Evolutionary conservation across 2,329 filamentous ascomycete genomes (phyloP).

Genomic region (Lasiodiplodia sp.): DNA sequence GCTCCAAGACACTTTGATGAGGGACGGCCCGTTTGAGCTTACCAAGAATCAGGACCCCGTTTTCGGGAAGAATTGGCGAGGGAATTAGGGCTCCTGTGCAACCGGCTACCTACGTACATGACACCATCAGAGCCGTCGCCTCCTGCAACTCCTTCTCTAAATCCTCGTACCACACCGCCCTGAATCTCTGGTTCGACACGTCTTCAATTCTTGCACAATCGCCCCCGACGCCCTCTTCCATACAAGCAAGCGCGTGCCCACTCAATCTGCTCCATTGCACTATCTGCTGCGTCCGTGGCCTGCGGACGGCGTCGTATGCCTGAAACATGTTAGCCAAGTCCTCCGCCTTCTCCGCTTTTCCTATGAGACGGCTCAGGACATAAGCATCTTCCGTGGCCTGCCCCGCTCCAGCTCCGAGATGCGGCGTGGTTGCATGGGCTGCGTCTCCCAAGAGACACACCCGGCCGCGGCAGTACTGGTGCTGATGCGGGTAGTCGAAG

Average conservation of each 20-base stretch:
- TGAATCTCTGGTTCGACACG: slow-evolving; percentile 34
- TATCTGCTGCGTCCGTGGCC: slow-evolving; percentile 41
- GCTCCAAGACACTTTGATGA: slow-evolving; percentile 7
- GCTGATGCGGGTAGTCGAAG: slow-evolving; percentile 61
- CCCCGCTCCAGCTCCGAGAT: slow-evolving; percentile 64
- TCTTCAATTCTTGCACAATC: slow-evolving; percentile 34
- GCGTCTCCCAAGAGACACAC: slow-evolving; percentile 56
- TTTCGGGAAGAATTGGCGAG: not conserved
- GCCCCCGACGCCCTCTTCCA: slow-evolving; percentile 34
- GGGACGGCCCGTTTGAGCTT: slow-evolving; percentile 6
- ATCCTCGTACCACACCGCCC: slow-evolving; percentile 43
- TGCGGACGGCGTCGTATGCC: slow-evolving; percentile 46
- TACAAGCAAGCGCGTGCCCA: slow-evolving; percentile 37
- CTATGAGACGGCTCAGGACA: slow-evolving; percentile 49
- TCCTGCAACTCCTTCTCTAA: slow-evolving; percentile 36
- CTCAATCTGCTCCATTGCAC: slow-evolving; percentile 42
- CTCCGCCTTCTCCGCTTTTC: slow-evolving; percentile 22
- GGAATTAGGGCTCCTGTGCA: not conserved
- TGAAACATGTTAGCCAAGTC: slow-evolving; percentile 43
- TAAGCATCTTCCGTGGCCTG: slow-evolving; percentile 64
- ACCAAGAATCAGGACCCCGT: not conserved
- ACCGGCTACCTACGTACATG: not conserved
- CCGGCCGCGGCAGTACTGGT: slow-evolving; percentile 53
- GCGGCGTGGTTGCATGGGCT: slow-evolving; percentile 63
- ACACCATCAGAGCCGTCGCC: slow-evolving; percentile 33